Conservation (phyloP, 257 asterid species). For the Primulina tabacum region DNA sequence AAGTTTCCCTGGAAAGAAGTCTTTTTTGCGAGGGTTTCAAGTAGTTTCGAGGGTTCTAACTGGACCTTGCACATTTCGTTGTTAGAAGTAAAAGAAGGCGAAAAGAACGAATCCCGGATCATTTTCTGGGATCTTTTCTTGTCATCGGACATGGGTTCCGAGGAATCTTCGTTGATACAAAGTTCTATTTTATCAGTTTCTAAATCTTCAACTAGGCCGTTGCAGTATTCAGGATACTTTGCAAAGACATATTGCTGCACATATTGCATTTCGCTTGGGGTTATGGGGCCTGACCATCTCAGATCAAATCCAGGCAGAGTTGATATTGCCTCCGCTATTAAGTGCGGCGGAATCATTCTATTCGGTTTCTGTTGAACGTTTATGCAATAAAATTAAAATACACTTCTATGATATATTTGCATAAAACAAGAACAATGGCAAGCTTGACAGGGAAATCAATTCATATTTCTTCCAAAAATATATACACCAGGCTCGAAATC, state of each 20-base stretch:
- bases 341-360: constrained; percentile 72
- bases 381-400: background rate
- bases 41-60: constrained; percentile 59
- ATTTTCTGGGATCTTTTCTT: constrained; percentile 40
- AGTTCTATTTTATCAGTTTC: constrained; percentile 38
- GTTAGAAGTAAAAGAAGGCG: constrained; percentile 30
- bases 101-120: constrained; percentile 27
- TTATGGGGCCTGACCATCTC: constrained; percentile 89
- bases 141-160: constrained; percentile 26
- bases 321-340: constrained; percentile 83
- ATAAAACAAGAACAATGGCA: background rate
- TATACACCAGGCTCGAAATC: too few relatives aligned
- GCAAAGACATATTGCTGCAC: constrained; percentile 75
- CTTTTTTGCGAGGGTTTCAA: constrained; percentile 51
- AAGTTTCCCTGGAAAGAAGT: constrained; percentile 52
- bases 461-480: too few relatives aligned
- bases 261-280: constrained; percentile 70
- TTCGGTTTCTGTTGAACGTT: constrained; percentile 47
- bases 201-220: constrained; percentile 47
- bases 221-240: constrained; percentile 71
- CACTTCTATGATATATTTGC: too few relatives aligned
- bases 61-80: constrained; percentile 35
- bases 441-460: background rate
- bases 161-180: constrained; percentile 32
- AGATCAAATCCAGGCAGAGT: constrained; percentile 73